Percentiles rank a stretch among this genome's conserved stretches.
These are phyloP conservation scores for Ostreobium quekettii DNA, from an alignment of 139 green algal species.

Conservation along the genomic window DNA sequence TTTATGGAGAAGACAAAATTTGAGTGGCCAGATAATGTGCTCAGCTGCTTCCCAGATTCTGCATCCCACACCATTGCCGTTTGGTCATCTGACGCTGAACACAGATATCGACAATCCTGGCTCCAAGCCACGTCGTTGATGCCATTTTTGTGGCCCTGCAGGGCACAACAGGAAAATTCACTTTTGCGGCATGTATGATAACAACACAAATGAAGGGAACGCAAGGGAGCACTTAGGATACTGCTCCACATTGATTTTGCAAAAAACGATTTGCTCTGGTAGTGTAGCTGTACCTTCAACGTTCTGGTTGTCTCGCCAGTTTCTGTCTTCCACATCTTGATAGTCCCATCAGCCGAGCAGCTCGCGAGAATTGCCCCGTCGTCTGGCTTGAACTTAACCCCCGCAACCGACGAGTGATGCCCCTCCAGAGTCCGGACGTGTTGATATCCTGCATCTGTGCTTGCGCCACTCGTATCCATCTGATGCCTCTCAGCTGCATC, in stretches of 20 bases:
- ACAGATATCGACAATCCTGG: slow-evolving; percentile 43
- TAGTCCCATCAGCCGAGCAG: neutral
- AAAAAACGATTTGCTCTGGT: neutral
- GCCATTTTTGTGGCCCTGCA: slow-evolving; percentile 46
- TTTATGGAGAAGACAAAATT: slow-evolving; percentile 78
- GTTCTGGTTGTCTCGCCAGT: neutral
- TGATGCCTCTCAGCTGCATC: too few species aligned
- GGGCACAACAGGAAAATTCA: neutral
- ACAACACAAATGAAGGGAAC: neutral
- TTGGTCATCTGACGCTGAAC: slow-evolving; percentile 53
- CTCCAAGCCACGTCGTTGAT: slow-evolving; percentile 78
- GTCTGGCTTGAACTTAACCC: slow-evolving; percentile 9
- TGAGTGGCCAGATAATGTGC: slow-evolving; percentile 64
- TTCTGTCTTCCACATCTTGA: slow-evolving; percentile 7
- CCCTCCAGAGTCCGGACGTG: neutral
- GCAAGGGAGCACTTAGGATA: neutral
- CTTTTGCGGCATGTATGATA: neutral
- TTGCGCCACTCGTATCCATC: too few species aligned
- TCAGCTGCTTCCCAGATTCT: slow-evolving; percentile 39
- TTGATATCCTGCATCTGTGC: too few species aligned
- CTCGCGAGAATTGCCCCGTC: neutral
- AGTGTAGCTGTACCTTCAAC: neutral
- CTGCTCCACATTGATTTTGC: neutral
- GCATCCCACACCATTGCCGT: slow-evolving; percentile 52
- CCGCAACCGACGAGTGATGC: neutral